phyloP scores from a whole-genome alignment of 371 early-diverging fungal genomes.

The Parasitella parasitica region DNA sequence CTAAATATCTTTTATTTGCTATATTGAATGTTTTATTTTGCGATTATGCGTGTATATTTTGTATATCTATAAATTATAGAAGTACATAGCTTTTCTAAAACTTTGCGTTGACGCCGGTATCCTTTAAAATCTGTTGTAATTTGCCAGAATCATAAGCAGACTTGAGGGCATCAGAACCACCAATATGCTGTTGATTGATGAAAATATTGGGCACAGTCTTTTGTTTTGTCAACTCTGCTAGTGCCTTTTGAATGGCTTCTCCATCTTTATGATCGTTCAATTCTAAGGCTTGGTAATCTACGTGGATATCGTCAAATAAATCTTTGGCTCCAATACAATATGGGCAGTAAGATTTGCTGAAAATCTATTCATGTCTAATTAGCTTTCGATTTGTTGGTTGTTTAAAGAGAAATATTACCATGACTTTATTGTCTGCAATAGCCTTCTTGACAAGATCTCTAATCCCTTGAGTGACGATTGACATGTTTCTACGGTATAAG shows the following conservation, averaged over 20 bases:
- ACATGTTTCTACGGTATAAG: no score
- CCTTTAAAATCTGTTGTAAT: conserved; percentile 53
- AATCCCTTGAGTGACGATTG: conserved; percentile 22
- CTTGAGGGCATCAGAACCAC: conserved; percentile 81
- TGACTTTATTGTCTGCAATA: conserved; percentile 43
- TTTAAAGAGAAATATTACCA: conserved; percentile 18
- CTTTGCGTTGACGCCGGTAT: conserved; percentile 17
- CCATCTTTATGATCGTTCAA: conserved; percentile 67
- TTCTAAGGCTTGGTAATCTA: conserved; percentile 57
- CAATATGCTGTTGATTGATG: conserved; percentile 76
- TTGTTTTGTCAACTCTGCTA: conserved; percentile 74
- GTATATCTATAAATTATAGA: not conserved
- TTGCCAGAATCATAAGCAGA: conserved; percentile 54
- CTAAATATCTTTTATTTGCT: not conserved
- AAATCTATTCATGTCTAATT: conserved; percentile 47
- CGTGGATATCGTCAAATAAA: conserved; percentile 53
- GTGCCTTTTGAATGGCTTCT: conserved; percentile 70
- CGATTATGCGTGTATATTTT: not conserved
- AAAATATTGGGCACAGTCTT: conserved; percentile 93
- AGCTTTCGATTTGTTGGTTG: not conserved
- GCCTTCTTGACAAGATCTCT: conserved; percentile 41
- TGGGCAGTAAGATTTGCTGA: conserved; percentile 87
- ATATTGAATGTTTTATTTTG: not conserved
- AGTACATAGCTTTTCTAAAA: not conserved
- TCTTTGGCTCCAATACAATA: conserved; percentile 78